phyloP scores from a whole-genome alignment of 306 rosid species.

The Cercis canadensis region DNA sequence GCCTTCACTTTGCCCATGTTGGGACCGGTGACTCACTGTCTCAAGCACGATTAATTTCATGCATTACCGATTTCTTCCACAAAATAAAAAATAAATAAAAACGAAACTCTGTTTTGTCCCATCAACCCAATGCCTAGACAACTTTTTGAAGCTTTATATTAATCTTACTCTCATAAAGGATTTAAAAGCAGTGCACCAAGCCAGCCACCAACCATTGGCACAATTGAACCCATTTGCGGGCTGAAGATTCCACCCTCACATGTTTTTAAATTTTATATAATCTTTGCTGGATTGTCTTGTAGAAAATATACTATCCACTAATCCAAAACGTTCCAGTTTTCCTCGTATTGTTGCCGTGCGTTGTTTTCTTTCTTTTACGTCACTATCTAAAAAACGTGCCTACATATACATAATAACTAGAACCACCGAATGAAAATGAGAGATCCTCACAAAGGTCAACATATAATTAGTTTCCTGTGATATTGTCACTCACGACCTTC shows the following conservation, averaged over 20 bases:
- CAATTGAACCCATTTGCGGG: conserved; percentile 10
- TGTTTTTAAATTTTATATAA: too few species aligned
- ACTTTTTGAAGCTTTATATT: not conserved
- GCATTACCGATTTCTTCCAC: not conserved
- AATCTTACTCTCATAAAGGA: conserved; percentile 14
- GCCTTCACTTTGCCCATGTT: not conserved
- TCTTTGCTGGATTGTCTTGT: too few species aligned
- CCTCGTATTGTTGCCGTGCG: conserved; percentile 22
- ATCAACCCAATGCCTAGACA: not conserved
- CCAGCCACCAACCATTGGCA: too few species aligned
- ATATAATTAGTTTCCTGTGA: not conserved
- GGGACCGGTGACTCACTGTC: not conserved
- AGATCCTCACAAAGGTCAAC: conserved; percentile 37
- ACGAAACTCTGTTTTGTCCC: not conserved
- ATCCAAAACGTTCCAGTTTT: not conserved
- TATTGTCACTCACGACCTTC: not conserved
- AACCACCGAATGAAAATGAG: conserved; percentile 37
- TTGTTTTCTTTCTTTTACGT: conserved; percentile 32
- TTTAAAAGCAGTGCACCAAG: conserved; percentile 13
- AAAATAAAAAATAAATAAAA: not conserved
- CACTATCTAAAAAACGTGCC: conserved; percentile 46
- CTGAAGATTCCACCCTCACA: not conserved
- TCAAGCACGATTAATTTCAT: not conserved
- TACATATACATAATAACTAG: conserved; percentile 28
- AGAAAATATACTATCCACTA: not conserved